Evolutionary conservation across 768 basidiomycete species (phyloP), one percentile per base, ranked within the genome.

Genomic region (Termitomyces sp.): DNA sequence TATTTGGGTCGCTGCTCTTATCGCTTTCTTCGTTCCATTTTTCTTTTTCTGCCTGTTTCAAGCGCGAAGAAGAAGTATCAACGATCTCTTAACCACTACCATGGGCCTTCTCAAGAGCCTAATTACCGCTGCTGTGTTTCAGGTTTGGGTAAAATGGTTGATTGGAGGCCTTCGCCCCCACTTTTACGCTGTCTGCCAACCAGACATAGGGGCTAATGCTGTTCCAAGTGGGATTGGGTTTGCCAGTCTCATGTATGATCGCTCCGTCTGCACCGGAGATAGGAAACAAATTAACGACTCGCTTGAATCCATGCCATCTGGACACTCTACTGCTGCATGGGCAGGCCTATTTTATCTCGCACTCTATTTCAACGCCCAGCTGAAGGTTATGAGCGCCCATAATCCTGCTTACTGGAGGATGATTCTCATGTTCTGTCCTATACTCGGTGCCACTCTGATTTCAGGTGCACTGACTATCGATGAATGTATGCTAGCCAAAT

Each of bases 351-450:
- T 82, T 24, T 80, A 71, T 63, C 71, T 82, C 18, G 62, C 74
- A 2, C 65, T 77, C 10, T 78, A 76, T 60, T 71, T 83, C 66
- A 80, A 84, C 59, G 79, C 79, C 5, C 80, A 83, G 61, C 73
- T 86, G 59, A 85, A 85, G 65, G 75, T 82, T 56, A 81, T 81
- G 69, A 71, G 78, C 29, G 81, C 82, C n/a, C 78, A 82, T 67
- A 81, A 82, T 58, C 79, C 81, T 2, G 80, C 81, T 37, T 84
- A 83, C 67, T 85, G 83, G 84, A 85, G 84, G 67, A 80, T 82
- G 78, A 69, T 85, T 58, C 61, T 83, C 24, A 75, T 83, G 61
- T 79, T 85, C 57, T 76, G 79, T 5, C 83, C 83, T 29, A 59
- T 85, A 5, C 75, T 81, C 46, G 83, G 82, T 14, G 83, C 83